Evolutionary conservation across 2,329 filamentous ascomycete genomes (phyloP).

Genomic region (Fusarium sp.): DNA sequence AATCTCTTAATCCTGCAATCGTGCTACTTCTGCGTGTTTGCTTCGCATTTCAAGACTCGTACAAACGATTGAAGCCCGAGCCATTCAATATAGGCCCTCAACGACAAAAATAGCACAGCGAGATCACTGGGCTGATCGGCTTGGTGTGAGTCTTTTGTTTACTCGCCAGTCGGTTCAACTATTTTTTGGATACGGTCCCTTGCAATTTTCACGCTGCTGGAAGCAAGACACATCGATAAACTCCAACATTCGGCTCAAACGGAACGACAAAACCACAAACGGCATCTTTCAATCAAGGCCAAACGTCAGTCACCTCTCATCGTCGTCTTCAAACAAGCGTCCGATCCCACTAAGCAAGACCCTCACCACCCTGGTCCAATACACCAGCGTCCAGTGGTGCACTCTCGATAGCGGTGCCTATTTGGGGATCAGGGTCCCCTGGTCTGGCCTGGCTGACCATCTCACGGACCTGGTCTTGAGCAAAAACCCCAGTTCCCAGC

Average conservation of each 20-base stretch:
- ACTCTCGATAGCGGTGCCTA: slow-evolving; percentile 33
- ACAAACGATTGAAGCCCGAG: background rate
- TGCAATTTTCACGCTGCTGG: slow-evolving; percentile 1
- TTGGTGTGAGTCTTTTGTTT: slow-evolving; percentile 33
- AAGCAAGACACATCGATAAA: background rate
- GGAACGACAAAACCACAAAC: slow-evolving; percentile 8
- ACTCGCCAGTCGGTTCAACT: slow-evolving; percentile 17
- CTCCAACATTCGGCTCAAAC: background rate
- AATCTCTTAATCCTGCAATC: slow-evolving; percentile 4
- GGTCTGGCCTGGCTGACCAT: slow-evolving; percentile 38
- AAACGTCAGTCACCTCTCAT: slow-evolving; percentile 30
- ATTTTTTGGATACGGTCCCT: background rate
- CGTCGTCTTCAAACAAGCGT: slow-evolving; percentile 24
- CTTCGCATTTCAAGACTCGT: slow-evolving; percentile 5
- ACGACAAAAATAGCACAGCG: slow-evolving; percentile 30
- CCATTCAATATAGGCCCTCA: slow-evolving; percentile 13
- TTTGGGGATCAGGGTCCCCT: slow-evolving; percentile 34
- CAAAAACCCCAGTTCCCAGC: slow-evolving; percentile 24
- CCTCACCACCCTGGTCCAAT: slow-evolving; percentile 23
- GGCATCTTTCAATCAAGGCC: slow-evolving; percentile 1
- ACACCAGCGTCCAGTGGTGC: slow-evolving; percentile 23
- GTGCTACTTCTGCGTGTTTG: slow-evolving; percentile 2
- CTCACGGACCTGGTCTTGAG: slow-evolving; percentile 37
- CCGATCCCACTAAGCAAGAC: slow-evolving; percentile 32
- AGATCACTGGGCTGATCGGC: slow-evolving; percentile 20